Evolutionary conservation across 768 basidiomycete species (phyloP).

Genomic region (Postia placenta): DNA sequence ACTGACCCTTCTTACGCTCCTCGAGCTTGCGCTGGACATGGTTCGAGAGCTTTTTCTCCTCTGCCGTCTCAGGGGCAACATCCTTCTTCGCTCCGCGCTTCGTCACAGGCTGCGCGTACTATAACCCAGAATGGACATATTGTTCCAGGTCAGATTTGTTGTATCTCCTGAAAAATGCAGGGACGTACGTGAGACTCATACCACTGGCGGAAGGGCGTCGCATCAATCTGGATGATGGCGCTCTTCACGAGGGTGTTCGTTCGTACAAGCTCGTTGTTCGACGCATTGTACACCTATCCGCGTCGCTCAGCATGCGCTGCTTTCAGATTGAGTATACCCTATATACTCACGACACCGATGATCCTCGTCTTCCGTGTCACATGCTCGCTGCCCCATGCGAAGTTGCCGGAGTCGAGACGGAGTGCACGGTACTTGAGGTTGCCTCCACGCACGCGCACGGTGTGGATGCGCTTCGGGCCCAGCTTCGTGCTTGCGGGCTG

Average conservation of each 20-base stretch:
- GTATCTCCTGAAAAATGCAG: background rate
- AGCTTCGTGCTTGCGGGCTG: constrained; percentile 97
- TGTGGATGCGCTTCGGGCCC: constrained; percentile 91
- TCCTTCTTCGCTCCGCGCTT: constrained; percentile 75
- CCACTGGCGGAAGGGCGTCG: constrained; percentile 99
- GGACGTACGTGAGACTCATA: constrained; percentile 92
- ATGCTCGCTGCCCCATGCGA: constrained; percentile 96
- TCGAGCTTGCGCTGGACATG: constrained; percentile 85
- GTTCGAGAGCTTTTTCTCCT: constrained; percentile 77
- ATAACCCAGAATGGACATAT: constrained; percentile 4
- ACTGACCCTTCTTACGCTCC: constrained; percentile 84
- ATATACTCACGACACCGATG: constrained; percentile 80
- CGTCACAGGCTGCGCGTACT: constrained; percentile 95
- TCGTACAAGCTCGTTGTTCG: constrained; percentile 99
- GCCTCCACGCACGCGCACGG: constrained; percentile 92
- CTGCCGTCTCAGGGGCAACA: constrained; percentile 47
- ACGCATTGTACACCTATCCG: constrained; percentile 89
- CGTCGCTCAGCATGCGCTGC: background rate
- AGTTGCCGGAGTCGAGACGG: constrained; percentile 95
- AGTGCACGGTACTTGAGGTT: constrained; percentile 95
- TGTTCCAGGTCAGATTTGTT: constrained; percentile 1
- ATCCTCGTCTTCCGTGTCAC: constrained; percentile 93
- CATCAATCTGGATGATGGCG: constrained; percentile 95
- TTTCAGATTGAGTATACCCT: background rate
- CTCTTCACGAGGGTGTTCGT: constrained; percentile 99